phyloP scores from a whole-genome alignment of 2,329 filamentous ascomycete species.

The Fusarium nisikadoi region DNA sequence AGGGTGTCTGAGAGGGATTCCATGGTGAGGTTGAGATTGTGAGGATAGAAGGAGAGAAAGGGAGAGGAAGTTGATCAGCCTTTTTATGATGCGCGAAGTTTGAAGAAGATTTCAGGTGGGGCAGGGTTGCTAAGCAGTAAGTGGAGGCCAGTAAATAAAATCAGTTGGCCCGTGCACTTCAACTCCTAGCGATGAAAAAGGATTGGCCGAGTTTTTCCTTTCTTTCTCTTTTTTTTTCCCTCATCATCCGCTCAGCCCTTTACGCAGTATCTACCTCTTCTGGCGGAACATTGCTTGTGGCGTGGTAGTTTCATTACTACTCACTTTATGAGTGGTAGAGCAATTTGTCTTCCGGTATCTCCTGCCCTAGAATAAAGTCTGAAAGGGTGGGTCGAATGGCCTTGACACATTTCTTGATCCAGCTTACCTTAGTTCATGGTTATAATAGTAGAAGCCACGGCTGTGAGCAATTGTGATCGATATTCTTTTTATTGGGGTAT shows the following conservation, averaged over 20 bases:
- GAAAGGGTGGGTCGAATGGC: slow-evolving; percentile 88
- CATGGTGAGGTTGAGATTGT: slow-evolving; percentile 61
- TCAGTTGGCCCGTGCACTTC: slow-evolving; percentile 39
- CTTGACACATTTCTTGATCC: slow-evolving; percentile 66
- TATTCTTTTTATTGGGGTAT: slow-evolving; percentile 40
- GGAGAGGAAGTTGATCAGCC: slow-evolving; percentile 18
- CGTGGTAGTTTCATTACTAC: slow-evolving; percentile 64
- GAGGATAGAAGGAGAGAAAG: slow-evolving; percentile 16
- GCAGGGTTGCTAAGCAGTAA: slow-evolving; percentile 23
- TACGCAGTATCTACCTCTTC: slow-evolving; percentile 45
- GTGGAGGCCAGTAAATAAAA: not conserved
- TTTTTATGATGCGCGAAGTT: slow-evolving; percentile 28
- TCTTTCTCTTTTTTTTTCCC: slow-evolving; percentile 41
- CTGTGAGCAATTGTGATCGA: not conserved
- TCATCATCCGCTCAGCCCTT: slow-evolving; percentile 46
- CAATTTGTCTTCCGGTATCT: slow-evolving; percentile 80
- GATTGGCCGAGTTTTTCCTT: slow-evolving; percentile 42
- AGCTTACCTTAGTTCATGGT: not conserved
- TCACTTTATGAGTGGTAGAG: slow-evolving; percentile 70
- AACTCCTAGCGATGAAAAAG: slow-evolving; percentile 15
- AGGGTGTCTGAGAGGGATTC: slow-evolving; percentile 77
- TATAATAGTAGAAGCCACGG: not conserved
- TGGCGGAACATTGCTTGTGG: slow-evolving; percentile 43
- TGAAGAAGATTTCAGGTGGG: slow-evolving; percentile 40
- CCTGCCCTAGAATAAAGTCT: slow-evolving; percentile 82